phyloP scores from a whole-genome alignment of 768 basidiomycete genomes.

The Ramaria rubella region DNA sequence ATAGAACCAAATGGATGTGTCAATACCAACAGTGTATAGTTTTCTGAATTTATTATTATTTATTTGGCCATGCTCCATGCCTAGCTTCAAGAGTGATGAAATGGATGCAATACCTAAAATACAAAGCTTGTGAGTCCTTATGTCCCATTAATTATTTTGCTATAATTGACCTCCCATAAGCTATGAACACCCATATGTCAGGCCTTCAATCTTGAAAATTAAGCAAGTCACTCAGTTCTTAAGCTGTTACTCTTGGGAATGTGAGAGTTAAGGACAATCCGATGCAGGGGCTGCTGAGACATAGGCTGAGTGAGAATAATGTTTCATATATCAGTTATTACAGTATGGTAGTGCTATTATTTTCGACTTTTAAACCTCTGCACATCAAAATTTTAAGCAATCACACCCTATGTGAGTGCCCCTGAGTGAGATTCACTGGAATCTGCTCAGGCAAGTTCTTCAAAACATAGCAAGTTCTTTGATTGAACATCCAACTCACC shows the following conservation, averaged over 20 bases:
- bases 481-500: background rate
- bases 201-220: background rate
- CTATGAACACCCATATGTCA: background rate
- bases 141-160: background rate
- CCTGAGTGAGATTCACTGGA: background rate
- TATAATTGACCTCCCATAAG: background rate
- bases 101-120: background rate
- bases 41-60: background rate
- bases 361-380: background rate
- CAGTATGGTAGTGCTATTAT: too few relatives aligned
- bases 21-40: constrained; percentile 32
- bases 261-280: background rate
- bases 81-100: background rate
- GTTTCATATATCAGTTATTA: too few relatives aligned
- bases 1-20: constrained; percentile 36
- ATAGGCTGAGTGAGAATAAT: background rate
- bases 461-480: too few relatives aligned
- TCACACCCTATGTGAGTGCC: background rate
- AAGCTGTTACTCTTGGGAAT: too few relatives aligned
- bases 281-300: background rate
- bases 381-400: background rate
- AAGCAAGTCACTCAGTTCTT: background rate
- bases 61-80: background rate
- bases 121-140: background rate
- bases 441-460: too few relatives aligned